Evolutionary conservation across 2,329 filamentous ascomycete genomes (phyloP), one percentile per base, ranked within the genome.

Genomic region (Tolypocladium album): DNA sequence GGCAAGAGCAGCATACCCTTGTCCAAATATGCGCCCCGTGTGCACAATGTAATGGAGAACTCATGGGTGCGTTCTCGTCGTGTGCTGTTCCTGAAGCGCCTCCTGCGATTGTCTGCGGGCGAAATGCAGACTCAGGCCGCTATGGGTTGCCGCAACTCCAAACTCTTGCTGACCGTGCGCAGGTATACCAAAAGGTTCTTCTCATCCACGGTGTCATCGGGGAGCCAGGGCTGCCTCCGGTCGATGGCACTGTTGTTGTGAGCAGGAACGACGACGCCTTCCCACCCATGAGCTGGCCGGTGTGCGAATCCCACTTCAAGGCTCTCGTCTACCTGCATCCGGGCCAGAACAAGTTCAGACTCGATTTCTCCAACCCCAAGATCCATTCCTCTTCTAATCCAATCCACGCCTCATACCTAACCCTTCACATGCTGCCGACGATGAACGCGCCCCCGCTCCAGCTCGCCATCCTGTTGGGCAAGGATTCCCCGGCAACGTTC

Each of bases 131-230:
- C 17, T 9, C 15, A 1, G 24, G 17, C 17, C 34, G 50, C 31
- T 13, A 11, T 15, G 31, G 12, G 12, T 22, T 38, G 31, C 20
- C 31, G 50, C 50, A n/a, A 22, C 5, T 27, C 13, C 24, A 52
- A 6, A 17, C 15, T 24, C n/a, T 36, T 57, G 50, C 70, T 71
- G 60, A 72, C 66, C 38, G 22, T 47, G 40, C 43, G 66, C n/a
- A 96, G 91, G 90, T 95, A 24, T 90, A 96, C 70, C 92, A 97
- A 78, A 97, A 96, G 71, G 83, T 95, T 11, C 79, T 97, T 24
- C 82, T 94, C 31, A 80, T 97, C 55, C 85, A 88, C 67, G 93
- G 93, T 57, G 86, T 89, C 56, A 88, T 96, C 65, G 91, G 89
- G 61, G 90, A 96, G 64, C 78, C 85, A 34, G 76, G 80, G 40